phyloP scores from a whole-genome alignment of 495 filamentous ascomycete genomes.

The Penicillium robsamsonii region DNA sequence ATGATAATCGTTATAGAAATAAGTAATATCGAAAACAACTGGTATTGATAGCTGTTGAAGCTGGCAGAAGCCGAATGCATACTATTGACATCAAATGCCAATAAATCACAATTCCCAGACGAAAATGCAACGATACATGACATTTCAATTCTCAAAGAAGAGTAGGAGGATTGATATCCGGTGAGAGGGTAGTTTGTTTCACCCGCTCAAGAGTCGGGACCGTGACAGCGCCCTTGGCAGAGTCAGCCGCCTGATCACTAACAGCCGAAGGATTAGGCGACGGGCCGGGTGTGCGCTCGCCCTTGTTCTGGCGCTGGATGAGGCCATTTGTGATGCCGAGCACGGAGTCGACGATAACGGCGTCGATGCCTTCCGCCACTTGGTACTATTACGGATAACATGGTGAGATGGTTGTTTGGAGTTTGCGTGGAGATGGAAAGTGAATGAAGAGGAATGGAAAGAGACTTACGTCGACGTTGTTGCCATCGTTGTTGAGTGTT shows the following conservation, averaged over 20 bases:
- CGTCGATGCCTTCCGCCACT: slow-evolving; percentile 93
- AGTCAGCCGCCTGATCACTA: slow-evolving; percentile 15
- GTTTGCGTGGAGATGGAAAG: neutral
- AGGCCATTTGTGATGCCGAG: slow-evolving; percentile 75
- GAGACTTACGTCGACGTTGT: slow-evolving; percentile 72
- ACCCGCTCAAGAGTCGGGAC: slow-evolving; percentile 33
- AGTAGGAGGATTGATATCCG: slow-evolving; percentile 4
- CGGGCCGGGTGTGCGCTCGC: slow-evolving; percentile 29
- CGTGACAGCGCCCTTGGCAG: slow-evolving; percentile 23
- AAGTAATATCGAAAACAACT: neutral
- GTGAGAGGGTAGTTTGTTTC: slow-evolving; percentile 20
- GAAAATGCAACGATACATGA: slow-evolving; percentile 4
- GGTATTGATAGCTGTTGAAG: slow-evolving; percentile 26
- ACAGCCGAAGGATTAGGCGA: slow-evolving; percentile 25
- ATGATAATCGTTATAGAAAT: too few relatives aligned
- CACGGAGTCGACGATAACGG: slow-evolving; percentile 93
- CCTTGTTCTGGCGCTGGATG: slow-evolving; percentile 44
- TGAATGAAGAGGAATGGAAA: neutral
- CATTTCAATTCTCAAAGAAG: slow-evolving; percentile 6
- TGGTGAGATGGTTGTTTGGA: neutral
- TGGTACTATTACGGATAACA: slow-evolving; percentile 56
- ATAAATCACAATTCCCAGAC: slow-evolving; percentile 10
- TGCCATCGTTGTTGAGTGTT: slow-evolving; percentile 77
- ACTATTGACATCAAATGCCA: slow-evolving; percentile 24
- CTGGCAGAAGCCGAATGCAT: slow-evolving; percentile 16